A percentile compares a stretch with the other conserved stretches of the same genome.
Evolutionary conservation across 768 basidiomycete genomes (phyloP).

Genomic region (Tylopilus vinaceipallidus): DNA sequence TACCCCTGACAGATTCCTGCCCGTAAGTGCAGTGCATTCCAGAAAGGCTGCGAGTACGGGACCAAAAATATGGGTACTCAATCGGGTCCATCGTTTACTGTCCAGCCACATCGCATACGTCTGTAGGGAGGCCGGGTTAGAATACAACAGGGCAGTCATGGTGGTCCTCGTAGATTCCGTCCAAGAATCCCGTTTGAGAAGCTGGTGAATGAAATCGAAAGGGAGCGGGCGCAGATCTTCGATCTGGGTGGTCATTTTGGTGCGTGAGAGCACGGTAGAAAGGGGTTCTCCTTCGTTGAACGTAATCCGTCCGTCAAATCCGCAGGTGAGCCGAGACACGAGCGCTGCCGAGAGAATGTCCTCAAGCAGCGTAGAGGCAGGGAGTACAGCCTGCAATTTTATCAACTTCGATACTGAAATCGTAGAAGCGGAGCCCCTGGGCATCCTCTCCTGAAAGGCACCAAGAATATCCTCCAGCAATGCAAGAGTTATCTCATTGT

Average conservation of each 20-base stretch:
- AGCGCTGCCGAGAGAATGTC: slow-evolving; percentile 45
- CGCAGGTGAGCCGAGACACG: slow-evolving; percentile 32
- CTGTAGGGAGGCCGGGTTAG: slow-evolving; percentile 24
- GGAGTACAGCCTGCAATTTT: slow-evolving; percentile 34
- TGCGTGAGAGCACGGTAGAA: slow-evolving; percentile 3
- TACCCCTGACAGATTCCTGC: slow-evolving; percentile 18
- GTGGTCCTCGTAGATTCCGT: slow-evolving; percentile 43
- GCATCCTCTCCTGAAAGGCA: slow-evolving; percentile 24
- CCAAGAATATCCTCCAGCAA: slow-evolving; percentile 39
- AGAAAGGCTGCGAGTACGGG: slow-evolving; percentile 46
- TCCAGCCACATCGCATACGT: slow-evolving; percentile 42
- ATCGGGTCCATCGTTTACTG: slow-evolving; percentile 12
- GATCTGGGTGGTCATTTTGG: not conserved
- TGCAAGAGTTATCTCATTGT: slow-evolving; percentile 5
- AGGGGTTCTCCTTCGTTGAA: slow-evolving; percentile 7
- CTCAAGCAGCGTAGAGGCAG: slow-evolving; percentile 41
- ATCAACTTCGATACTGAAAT: slow-evolving; percentile 40
- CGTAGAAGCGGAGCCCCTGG: not conserved
- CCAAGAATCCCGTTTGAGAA: slow-evolving; percentile 45
- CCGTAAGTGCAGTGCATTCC: slow-evolving; percentile 33
- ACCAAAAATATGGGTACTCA: slow-evolving; percentile 31
- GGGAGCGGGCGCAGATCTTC: slow-evolving; percentile 9
- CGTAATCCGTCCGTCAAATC: slow-evolving; percentile 24
- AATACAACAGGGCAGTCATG: slow-evolving; percentile 45
- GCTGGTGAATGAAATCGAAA: slow-evolving; percentile 28